Percentiles rank a stretch among this genome's conserved stretches.
phyloP scores from a whole-genome alignment of 2,329 filamentous ascomycete species.

The Diatrype stigma region DNA sequence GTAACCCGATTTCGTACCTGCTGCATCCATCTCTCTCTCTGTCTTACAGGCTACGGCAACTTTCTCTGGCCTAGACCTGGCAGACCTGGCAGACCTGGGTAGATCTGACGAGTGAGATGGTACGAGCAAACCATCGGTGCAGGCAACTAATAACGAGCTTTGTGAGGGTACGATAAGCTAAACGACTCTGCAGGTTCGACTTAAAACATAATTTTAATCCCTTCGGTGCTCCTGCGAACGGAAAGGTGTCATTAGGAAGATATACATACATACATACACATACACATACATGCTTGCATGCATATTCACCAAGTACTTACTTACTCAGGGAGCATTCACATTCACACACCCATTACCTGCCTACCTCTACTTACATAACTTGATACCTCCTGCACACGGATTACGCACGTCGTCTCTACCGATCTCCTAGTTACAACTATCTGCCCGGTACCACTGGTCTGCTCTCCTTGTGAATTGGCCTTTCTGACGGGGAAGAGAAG shows the following conservation, averaged over 20 bases:
- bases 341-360: not conserved
- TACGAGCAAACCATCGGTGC: no score
- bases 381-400: no score
- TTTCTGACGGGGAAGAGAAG: not conserved
- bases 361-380: no score
- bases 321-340: not conserved
- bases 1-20: not conserved
- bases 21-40: no score
- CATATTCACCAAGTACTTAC: no score
- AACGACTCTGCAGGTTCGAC: not conserved
- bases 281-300: not conserved
- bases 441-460: no score
- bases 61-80: no score
- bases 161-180: not conserved
- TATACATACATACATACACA: constrained; percentile 2
- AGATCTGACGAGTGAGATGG: no score
- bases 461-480: not conserved
- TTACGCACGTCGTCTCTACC: no score
- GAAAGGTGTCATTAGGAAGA: not conserved
- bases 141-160: no score
- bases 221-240: not conserved
- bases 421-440: no score
- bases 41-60: not conserved
- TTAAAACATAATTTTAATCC: not conserved
- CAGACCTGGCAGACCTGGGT: no score